A percentile compares a stretch with the other conserved stretches of the same genome.
phyloP scores from a whole-genome alignment of 2,329 filamentous ascomycete genomes.

The Sarocladium oryzae region DNA sequence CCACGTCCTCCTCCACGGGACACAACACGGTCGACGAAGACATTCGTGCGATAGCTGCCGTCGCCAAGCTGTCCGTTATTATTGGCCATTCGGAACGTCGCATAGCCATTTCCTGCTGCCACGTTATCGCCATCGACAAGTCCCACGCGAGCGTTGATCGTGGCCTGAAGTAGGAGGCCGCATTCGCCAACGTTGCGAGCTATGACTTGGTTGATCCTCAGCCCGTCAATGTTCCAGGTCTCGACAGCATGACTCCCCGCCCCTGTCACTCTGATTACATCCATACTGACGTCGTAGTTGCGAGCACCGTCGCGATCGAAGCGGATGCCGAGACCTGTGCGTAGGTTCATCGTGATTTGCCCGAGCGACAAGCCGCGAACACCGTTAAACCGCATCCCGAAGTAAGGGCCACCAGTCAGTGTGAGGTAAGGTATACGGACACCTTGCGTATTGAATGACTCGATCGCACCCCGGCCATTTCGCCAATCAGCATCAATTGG shows the following conservation, averaged over 20 bases:
- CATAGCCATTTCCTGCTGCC: constrained; percentile 45
- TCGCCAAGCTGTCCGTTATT: constrained; percentile 43
- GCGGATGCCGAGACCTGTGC: constrained; percentile 47
- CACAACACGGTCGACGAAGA: constrained; percentile 45
- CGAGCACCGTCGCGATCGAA: constrained; percentile 49
- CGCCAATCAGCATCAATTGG: constrained; percentile 41
- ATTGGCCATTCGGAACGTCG: constrained; percentile 51
- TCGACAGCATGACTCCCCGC: constrained; percentile 51
- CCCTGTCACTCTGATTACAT: constrained; percentile 42
- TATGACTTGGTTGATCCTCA: constrained; percentile 45
- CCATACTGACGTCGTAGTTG: constrained; percentile 49
- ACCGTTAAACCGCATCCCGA: constrained; percentile 49
- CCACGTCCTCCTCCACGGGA: constrained; percentile 51
- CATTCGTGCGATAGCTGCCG: constrained; percentile 44
- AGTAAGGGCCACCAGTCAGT: constrained; percentile 53
- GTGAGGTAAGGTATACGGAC: constrained; percentile 49
- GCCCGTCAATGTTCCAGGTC: constrained; percentile 52
- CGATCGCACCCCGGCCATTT: constrained; percentile 45
- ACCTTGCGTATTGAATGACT: constrained; percentile 38
- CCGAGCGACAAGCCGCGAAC: constrained; percentile 41
- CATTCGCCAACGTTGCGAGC: constrained; percentile 48
- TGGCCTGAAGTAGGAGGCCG: constrained; percentile 49
- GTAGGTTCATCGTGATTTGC: constrained; percentile 48
- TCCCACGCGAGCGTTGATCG: constrained; percentile 44
- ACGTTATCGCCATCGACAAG: constrained; percentile 52